These are phyloP conservation scores for Cercospora sp. DNA, from an alignment of 2,329 filamentous ascomycete species.

Conservation along the genomic window DNA sequence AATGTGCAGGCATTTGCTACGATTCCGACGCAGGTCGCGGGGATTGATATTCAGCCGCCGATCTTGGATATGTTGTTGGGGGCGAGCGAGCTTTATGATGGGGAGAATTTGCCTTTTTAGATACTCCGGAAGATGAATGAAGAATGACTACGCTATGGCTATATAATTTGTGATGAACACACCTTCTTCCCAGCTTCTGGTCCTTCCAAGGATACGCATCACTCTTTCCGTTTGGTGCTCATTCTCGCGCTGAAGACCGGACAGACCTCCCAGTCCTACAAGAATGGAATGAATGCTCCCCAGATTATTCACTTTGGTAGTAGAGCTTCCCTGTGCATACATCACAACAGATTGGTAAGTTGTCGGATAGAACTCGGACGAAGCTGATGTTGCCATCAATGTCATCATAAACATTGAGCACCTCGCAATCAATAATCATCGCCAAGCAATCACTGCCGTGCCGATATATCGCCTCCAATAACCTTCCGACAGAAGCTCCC, in stretches of 20 bases:
- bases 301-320: not conserved
- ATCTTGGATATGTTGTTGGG: not conserved
- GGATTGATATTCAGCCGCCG: not conserved
- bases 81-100: not conserved
- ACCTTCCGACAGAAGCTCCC: not conserved
- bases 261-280: not conserved
- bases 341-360: not conserved
- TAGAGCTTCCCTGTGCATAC: not conserved
- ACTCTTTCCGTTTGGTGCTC: not conserved
- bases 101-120: not conserved
- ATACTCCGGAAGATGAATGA: not conserved
- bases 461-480: not conserved
- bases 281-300: not conserved
- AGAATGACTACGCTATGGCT: not conserved
- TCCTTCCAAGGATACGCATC: not conserved
- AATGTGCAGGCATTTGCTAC: not conserved
- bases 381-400: not conserved
- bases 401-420: not conserved
- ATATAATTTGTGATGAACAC: too few relatives aligned
- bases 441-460: not conserved
- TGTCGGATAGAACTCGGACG: not conserved
- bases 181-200: not conserved
- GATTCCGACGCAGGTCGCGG: not conserved
- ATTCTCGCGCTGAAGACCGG: not conserved
- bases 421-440: not conserved